Base-by-base conservation (phyloP, 177 flowering plant genomes). In the Tripterygium wilfordii region DNA sequence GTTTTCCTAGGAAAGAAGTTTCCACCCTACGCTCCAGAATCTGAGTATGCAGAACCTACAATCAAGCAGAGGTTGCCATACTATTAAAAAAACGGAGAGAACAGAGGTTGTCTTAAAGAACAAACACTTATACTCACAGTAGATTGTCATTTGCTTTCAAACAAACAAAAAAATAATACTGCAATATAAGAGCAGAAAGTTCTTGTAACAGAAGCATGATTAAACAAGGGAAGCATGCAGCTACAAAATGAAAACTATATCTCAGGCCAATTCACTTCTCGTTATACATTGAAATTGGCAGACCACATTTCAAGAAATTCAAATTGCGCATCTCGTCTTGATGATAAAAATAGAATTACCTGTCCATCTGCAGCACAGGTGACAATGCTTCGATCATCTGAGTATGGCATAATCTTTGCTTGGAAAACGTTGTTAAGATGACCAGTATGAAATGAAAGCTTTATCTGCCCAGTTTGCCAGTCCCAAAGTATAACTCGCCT, bases 351-450 rank as follows among this genome's bases (percentile, higher is more conserved):
- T 39, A n/a, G 17, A 47, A 6, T 52, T 59, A 83, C 98, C 98
- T 89, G 88, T 32, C 97, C 98, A 80, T 92, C 98, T 24, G 97
- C 98, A 42, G 88, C 96, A 61, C 95, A 86, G 27, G 98, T 84
- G 29, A 86, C 84, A 58, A 92, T 77, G 70, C 73, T 82, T 31
- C 70, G 78, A 69, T 92, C 88, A 49, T 86, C 81, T 0, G 87
- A 55, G 68, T 45, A 74, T 26, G 96, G 90, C 95, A 91, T 85
- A 39, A 88, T 50, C 58, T 79, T 91, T 29, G 96, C 98, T 65
- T 92, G 97, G 63, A 92, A 92, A 41, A 92, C 83, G 69, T 92
- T 92, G 64, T 75, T 66, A 20, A 16, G 25, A 59, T 92, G 98
- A 49, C 91, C 96, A 0, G 97, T 79, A 41, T 76, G 74, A 54